Evolutionary conservation across 345 rosid species (phyloP), one percentile per base, ranked within the genome.

Genomic region (Hypericum androsaemum): DNA sequence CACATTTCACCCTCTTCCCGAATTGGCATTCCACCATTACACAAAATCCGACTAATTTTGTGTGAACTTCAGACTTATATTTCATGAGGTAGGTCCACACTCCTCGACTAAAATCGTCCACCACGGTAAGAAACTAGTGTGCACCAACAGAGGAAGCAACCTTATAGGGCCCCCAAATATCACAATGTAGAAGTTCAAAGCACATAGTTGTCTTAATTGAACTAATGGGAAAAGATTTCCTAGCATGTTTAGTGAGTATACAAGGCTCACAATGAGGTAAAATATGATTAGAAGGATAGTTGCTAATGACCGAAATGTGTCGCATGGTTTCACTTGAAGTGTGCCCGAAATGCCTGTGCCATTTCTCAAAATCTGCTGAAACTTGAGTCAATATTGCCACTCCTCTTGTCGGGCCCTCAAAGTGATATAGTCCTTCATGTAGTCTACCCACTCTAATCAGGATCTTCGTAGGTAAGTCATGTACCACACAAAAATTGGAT

Each of bases 131-230:
- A 13, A 54, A 59, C 47, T 48, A 64, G 0, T 3, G 6, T 0
- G 47, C 61, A 0, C 37, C 0, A 0, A 8, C 7, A 22, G 36
- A 39, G 7, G 52, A 53, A 9, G 12, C 0, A 1, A 53, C n/a
- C 22, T 3, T 12, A n/a, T 43, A 10, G 8, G 44, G 22, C 8
- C 47, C 46, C n/a, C 7, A 52, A 37, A 60, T 52, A 12, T 60
- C 58, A 37, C 13, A 60, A 8, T 60, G 57, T 2, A 60, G 36
- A 17, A 65, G 38, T 8, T 54, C 53, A 54, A 65, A 65, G 12
- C 8, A 3, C 22, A 16, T 7, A 0, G 0, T 11, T 0, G 35
- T 38, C 0, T 12, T 10, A 12, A 16, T 16, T 7, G 11, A 53
- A 44, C 50, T 42, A 1, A 2, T 3, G 10, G 37, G 7, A 38